phyloP scores from a whole-genome alignment of 805 yeast genomes.

The Candida argentea region DNA sequence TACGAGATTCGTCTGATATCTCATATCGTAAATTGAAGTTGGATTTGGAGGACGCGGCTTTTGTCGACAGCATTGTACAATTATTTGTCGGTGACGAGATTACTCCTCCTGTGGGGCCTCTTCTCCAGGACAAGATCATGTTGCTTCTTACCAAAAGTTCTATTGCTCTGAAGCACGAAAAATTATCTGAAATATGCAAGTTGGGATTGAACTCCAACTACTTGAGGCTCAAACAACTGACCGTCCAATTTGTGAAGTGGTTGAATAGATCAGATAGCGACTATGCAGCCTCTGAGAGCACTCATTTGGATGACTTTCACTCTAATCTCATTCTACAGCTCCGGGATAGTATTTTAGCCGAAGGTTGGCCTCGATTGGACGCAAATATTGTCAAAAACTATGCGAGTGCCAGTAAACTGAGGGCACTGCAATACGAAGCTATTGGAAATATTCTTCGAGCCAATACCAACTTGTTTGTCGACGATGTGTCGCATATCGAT shows the following conservation, averaged over 20 bases:
- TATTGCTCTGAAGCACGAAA: constrained; percentile 33
- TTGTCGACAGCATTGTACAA: constrained; percentile 34
- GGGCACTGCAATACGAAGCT: constrained; percentile 68
- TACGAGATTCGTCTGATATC: constrained; percentile 46
- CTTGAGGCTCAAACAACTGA: constrained; percentile 41
- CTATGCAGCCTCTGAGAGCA: constrained; percentile 2
- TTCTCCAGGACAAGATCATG: constrained; percentile 48
- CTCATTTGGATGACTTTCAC: constrained; percentile 20
- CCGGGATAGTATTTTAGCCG: constrained; percentile 40
- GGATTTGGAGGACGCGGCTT: constrained; percentile 39
- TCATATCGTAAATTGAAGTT: constrained; percentile 38
- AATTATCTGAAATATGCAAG: constrained; percentile 41
- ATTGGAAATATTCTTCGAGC: constrained; percentile 55
- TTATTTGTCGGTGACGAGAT: constrained; percentile 43
- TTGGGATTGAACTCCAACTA: constrained; percentile 52
- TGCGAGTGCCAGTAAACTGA: constrained; percentile 28
- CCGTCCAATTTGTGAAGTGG: constrained; percentile 59
- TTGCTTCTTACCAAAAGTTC: constrained; percentile 40
- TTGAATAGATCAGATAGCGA: constrained; percentile 20
- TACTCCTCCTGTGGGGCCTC: constrained; percentile 41
- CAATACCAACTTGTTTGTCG: constrained; percentile 28
- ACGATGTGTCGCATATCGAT: constrained; percentile 43
- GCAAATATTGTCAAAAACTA: constrained; percentile 24
- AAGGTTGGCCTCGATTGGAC: constrained; percentile 51
- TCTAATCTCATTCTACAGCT: constrained; percentile 41